Evolutionary conservation across 148 eudicot species (phyloP), one percentile per base, ranked within the genome.

Genomic region (Hydrangea macrophylla): DNA sequence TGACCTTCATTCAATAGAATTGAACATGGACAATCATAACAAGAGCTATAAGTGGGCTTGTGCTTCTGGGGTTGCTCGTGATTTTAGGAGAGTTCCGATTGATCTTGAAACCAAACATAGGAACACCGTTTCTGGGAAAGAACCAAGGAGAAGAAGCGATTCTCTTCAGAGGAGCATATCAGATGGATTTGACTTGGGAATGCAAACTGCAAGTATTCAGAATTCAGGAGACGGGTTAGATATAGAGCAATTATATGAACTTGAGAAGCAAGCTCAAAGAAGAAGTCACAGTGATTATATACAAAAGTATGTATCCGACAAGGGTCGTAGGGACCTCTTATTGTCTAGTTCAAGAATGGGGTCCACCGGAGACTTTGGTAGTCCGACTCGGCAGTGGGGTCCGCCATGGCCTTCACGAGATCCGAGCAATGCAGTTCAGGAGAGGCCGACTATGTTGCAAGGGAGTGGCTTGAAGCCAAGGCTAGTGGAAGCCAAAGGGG

Each of bases 1-100:
- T 70, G 98, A 90, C 73, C 87, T 82, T 75, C 88, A 80, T 77
- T 86, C 92, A 1, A 75, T 86, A 53, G 96, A 84, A 44, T 64
- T 88, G 58, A 85, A 81, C 70, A 67, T 64, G 69, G 77, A 80
- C 22, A 82, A 82, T 62, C 72, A 48, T 12, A 67, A 65, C 58
- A 82, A 68, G 70, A 81, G 70, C 63, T 67, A 72, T 70, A 84
- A 73, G 51, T 55, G 73, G 72, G 31, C 75, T 58, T 67, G 50
- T 53, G 60, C 72, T 2, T 68, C 79, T 53, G 37, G 57, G 66
- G 58, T 39, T 37, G 80, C 69, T 56, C 72, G 51, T 30, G 50
- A 76, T 50, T 74, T 63, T 30, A 79, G 70, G 32, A 76, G 76
- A 58, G 59, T 65, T 61, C 59, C 76, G 15, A 69, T 55, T 17